Base-by-base conservation (phyloP, 176 grass and related monocot species). In the Juncus effusus region DNA sequence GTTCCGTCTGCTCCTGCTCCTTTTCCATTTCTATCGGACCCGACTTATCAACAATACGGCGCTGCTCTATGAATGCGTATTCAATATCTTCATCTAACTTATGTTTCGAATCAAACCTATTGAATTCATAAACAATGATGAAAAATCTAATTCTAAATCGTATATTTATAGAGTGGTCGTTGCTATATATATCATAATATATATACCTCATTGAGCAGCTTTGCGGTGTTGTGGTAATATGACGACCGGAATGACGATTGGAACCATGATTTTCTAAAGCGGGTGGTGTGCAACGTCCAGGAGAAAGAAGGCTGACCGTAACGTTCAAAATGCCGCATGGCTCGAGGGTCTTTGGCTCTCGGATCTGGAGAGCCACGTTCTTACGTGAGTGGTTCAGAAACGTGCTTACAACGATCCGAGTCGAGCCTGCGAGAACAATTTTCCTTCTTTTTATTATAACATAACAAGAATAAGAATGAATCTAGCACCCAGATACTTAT, bases 311-410 rank as follows among this genome's bases (percentile, higher is more conserved):
- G 52, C 68, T 44, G 51, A 88, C 79, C 2, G 82, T 64, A 42
- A 96, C 73, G 79, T 96, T 96, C 3, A 96, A 61, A 69, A 96
- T 64, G 12, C 92, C 92, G 51, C 83, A 77, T 16, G 92, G 87
- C 10, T 74, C 76, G 40, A 96, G 81, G 2, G 91, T 76, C 16
- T 67, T 59, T 12, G 87, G 91, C 3, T 84, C 79, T 54, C 79
- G 79, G 36, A 91, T 82, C 65, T 81, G 79, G 45, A 96, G 82
- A 7, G 87, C 84, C 37, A 83, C 82, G 60, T 78, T 80, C 73
- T 85, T 78, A 54, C 67, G 66, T 2, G 40, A 40, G 7, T 38
- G 37, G 3, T 4, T 16, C 56, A 75, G 58, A 61, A 84, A 58
- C 16, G 91, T 64, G 67, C 83, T 87, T 1, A 90, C 62, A 35